A percentile compares a stretch with the other conserved stretches of the same genome.
phyloP scores from a whole-genome alignment of 1,284 basidiomycete genomes.

The Gymnopus androsaceus region DNA sequence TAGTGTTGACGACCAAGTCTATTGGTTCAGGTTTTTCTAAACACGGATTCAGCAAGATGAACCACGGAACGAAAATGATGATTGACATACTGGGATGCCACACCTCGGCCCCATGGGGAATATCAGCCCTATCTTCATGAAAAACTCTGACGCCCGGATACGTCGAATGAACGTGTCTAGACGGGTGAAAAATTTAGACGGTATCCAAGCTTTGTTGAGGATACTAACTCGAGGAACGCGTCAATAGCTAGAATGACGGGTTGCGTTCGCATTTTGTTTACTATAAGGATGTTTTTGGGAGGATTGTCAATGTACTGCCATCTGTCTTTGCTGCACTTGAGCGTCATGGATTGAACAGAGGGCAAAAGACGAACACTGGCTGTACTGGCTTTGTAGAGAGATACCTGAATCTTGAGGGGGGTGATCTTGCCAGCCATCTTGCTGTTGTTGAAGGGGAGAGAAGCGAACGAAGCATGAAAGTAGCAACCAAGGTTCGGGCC shows the following conservation, averaged over 20 bases:
- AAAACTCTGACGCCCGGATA: conserved; percentile 78
- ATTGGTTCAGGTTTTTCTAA: conserved; percentile 59
- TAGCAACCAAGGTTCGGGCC: background rate
- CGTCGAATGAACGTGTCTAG: conserved; percentile 61
- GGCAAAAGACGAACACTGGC: conserved; percentile 11
- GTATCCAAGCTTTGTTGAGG: conserved; percentile 6
- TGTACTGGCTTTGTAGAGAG: conserved; percentile 1
- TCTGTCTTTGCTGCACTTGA: conserved; percentile 35
- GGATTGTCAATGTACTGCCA: conserved; percentile 32
- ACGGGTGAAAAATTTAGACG: background rate
- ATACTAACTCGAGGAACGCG: conserved; percentile 62
- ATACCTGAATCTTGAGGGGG: background rate
- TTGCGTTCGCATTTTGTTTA: conserved; percentile 75
- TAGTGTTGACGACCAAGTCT: conserved; percentile 87
- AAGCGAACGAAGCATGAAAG: background rate
- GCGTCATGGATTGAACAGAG: background rate
- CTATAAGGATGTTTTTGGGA: conserved; percentile 62
- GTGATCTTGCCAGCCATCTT: background rate
- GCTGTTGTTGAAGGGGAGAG: background rate
- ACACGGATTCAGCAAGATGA: conserved; percentile 18
- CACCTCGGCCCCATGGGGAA: conserved; percentile 62
- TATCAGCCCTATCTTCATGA: conserved; percentile 71
- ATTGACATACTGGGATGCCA: conserved; percentile 58
- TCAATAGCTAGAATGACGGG: conserved; percentile 75
- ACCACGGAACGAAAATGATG: conserved; percentile 7